Percentiles rank a stretch among this genome's conserved stretches.
Evolutionary conservation across 208 protist species (phyloP).

Genomic region (Trypanosoma cruzi): DNA sequence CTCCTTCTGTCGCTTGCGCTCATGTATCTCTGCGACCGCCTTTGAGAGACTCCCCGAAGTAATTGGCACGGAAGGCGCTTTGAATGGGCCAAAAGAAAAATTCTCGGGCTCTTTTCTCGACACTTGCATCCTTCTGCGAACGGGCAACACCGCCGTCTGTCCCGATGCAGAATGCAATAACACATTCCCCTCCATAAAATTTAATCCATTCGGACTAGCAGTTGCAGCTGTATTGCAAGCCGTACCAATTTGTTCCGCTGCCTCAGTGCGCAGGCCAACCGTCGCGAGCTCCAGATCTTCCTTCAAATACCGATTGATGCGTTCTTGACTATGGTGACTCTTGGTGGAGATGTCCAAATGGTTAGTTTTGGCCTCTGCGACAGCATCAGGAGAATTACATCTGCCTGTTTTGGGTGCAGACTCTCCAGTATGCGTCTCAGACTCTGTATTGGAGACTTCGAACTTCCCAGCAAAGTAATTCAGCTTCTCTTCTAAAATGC

Average conservation of each 20-base stretch:
- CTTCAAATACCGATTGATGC: background rate
- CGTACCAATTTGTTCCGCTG: background rate
- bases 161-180: background rate
- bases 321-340: background rate
- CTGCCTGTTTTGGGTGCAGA: background rate
- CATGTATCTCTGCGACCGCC: conserved; percentile 7
- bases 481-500: background rate
- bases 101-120: background rate
- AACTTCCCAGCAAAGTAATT: background rate
- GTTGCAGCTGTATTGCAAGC: background rate
- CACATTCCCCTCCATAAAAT: background rate
- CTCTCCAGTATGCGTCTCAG: background rate
- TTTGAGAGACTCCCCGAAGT: background rate
- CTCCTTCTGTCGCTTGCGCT: conserved; percentile 20
- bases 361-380: background rate
- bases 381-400: background rate
- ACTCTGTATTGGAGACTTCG: background rate
- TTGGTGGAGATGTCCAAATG: background rate
- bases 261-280: background rate
- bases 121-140: background rate
- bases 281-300: background rate
- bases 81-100: conserved; percentile 11
- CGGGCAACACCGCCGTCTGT: background rate
- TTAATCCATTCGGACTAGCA: background rate
- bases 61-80: background rate